phyloP scores from a whole-genome alignment of 2,329 filamentous ascomycete species.

The Trichophaea hybrida region DNA sequence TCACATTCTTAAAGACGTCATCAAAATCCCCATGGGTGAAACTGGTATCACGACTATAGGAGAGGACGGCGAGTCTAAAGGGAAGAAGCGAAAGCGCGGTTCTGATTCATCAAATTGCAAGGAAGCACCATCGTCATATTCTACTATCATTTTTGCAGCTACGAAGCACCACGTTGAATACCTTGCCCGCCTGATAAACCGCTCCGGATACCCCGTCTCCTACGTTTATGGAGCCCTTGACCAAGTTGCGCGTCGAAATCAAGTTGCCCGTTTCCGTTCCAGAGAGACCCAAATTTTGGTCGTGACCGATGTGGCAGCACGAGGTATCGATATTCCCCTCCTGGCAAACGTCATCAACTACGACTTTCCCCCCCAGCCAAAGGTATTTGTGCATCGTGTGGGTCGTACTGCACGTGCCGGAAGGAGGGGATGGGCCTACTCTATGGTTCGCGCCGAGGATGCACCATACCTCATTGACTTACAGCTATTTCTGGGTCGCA shows the following conservation, averaged over 20 bases:
- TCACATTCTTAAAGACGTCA: conserved; percentile 78
- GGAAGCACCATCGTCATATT: conserved; percentile 50
- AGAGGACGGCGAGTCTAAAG: conserved; percentile 26
- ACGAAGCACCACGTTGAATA: conserved; percentile 99
- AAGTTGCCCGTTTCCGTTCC: conserved; percentile 76
- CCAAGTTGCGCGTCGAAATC: conserved; percentile 79
- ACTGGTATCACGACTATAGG: conserved; percentile 32
- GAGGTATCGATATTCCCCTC: conserved; percentile 94
- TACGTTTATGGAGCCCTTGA: conserved; percentile 92
- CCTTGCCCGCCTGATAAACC: conserved; percentile 60
- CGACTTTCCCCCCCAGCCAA: conserved; percentile 91
- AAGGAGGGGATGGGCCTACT: conserved; percentile 87
- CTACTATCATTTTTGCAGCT: conserved; percentile 85
- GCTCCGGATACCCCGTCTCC: conserved; percentile 75
- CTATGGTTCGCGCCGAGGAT: conserved; percentile 73
- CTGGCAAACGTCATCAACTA: conserved; percentile 98
- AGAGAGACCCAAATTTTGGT: conserved; percentile 82
- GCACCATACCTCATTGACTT: conserved; percentile 84
- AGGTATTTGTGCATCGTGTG: conserved; percentile 91
- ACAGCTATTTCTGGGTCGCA: conserved; percentile 84
- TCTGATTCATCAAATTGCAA: conserved; percentile 34
- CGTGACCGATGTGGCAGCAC: conserved; percentile 88
- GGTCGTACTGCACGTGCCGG: conserved; percentile 91
- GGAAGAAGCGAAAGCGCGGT: conserved; percentile 62
- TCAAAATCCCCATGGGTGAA: conserved; percentile 66